These are phyloP conservation scores for Talaromyces sp. DNA, from an alignment of 2,329 filamentous ascomycete genomes.

Conservation along the genomic window DNA sequence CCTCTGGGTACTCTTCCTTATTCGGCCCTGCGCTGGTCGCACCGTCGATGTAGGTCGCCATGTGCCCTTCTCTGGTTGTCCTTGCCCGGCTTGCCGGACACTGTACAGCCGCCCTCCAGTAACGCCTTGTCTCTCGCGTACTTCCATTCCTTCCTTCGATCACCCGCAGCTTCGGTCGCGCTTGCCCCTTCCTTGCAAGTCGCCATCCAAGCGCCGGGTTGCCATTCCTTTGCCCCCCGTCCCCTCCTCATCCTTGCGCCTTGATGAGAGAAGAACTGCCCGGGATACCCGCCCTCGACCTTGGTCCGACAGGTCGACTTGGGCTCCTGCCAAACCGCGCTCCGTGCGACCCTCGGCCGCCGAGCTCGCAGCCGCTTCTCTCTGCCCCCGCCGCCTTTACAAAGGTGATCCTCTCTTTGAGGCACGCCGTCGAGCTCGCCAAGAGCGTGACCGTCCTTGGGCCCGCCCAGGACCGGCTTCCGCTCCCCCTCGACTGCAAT, in stretches of 20 bases:
- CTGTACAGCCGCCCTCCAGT: neutral
- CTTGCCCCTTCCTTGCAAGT: neutral
- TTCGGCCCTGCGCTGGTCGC: neutral
- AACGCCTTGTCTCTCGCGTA: neutral
- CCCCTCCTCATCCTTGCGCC: neutral
- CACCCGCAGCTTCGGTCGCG: neutral
- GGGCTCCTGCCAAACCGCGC: neutral
- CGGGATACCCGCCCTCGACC: slow-evolving; percentile 1
- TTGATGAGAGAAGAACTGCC: neutral
- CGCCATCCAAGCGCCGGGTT: neutral
- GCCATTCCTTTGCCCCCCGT: neutral
- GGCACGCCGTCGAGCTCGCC: slow-evolving; percentile 3
- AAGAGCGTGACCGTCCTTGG: slow-evolving; percentile 8
- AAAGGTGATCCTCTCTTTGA: neutral
- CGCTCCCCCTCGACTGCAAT: neutral
- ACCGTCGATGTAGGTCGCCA: no score
- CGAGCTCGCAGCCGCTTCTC: neutral
- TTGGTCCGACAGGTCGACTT: slow-evolving; percentile 1
- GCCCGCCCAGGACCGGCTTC: neutral
- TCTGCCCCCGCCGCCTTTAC: neutral
- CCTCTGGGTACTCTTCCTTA: neutral
- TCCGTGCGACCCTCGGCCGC: neutral
- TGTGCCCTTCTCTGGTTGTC: neutral
- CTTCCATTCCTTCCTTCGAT: neutral
- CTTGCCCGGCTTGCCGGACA: neutral